These are phyloP conservation scores for Colletotrichum destructivum DNA, from an alignment of 2,329 filamentous ascomycete species.

Conservation along the genomic window DNA sequence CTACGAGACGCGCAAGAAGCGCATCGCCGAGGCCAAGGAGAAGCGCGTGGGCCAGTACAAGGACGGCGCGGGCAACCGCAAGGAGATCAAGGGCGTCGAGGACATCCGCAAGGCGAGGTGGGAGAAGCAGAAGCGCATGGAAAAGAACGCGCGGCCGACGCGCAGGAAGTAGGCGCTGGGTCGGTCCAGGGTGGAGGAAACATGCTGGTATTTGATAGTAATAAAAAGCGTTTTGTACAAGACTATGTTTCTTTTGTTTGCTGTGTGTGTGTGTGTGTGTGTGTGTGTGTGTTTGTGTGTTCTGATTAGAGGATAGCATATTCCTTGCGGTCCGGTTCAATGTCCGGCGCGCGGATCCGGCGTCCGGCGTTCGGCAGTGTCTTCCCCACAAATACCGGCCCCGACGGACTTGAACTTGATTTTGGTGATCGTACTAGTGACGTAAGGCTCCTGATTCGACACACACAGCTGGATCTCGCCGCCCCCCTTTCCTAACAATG, in stretches of 20 bases:
- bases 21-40: constrained; percentile 88
- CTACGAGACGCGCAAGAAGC: constrained; percentile 91
- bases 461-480: not conserved
- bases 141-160: constrained; percentile 89
- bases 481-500: not conserved
- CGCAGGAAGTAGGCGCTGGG: constrained; percentile 65
- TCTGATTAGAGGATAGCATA: too few species aligned
- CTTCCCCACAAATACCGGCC: not conserved
- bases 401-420: not conserved
- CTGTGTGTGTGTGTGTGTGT: not conserved
- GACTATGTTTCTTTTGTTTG: not conserved
- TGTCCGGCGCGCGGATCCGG: not conserved
- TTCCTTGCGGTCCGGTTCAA: not conserved
- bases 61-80: constrained; percentile 80
- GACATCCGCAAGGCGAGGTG: constrained; percentile 89
- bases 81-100: constrained; percentile 84
- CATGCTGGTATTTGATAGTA: not conserved
- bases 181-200: not conserved
- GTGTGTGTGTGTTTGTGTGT: too few species aligned
- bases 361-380: not conserved
- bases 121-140: constrained; percentile 80
- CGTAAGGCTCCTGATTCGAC: not conserved
- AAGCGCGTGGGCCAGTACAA: constrained; percentile 82
- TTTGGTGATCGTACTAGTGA: not conserved
- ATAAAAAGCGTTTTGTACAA: constrained; percentile 1